phyloP scores from a whole-genome alignment of 2,329 filamentous ascomycete species.

The Xylaria sp. region DNA sequence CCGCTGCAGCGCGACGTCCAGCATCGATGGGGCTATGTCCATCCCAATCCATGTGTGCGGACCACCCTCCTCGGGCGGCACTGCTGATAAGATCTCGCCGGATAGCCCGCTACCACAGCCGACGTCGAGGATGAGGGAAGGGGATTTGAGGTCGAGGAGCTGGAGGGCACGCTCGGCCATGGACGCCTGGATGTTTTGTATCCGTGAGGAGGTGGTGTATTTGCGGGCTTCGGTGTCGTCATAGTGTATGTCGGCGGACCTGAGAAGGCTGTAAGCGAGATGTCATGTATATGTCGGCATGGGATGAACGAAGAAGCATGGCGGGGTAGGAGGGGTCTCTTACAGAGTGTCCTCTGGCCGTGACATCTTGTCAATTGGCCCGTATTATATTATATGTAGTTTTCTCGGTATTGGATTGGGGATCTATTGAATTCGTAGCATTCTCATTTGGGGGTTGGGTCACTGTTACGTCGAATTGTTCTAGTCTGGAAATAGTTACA shows the following conservation, averaged over 20 bases:
- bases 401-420: background rate
- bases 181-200: conserved; percentile 91
- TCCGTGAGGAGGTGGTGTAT: conserved; percentile 96
- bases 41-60: conserved; percentile 97
- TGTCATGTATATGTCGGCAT: background rate
- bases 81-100: conserved; percentile 88
- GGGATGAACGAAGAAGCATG: conserved; percentile 10
- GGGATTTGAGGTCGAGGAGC: conserved; percentile 80
- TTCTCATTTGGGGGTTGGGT: conserved; percentile 6
- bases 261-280: conserved; percentile 53
- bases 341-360: conserved; percentile 95
- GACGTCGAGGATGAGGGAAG: conserved; percentile 93
- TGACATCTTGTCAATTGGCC: conserved; percentile 75
- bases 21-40: conserved; percentile 95
- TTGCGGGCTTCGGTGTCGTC: conserved; percentile 95
- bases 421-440: background rate
- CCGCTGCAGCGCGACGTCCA: conserved; percentile 90
- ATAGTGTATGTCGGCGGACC: conserved; percentile 96
- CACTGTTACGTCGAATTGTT: conserved; percentile 8
- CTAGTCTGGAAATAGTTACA: background rate
- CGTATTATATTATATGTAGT: conserved; percentile 9
- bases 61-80: conserved; percentile 75
- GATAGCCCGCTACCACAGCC: conserved; percentile 95
- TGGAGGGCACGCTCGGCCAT: conserved; percentile 96
- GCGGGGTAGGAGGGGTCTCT: conserved; percentile 38